Percentiles rank a stretch among this genome's conserved stretches.
Evolutionary conservation across 257 asterid species (phyloP).

Genomic region (Coffea eugenioides): DNA sequence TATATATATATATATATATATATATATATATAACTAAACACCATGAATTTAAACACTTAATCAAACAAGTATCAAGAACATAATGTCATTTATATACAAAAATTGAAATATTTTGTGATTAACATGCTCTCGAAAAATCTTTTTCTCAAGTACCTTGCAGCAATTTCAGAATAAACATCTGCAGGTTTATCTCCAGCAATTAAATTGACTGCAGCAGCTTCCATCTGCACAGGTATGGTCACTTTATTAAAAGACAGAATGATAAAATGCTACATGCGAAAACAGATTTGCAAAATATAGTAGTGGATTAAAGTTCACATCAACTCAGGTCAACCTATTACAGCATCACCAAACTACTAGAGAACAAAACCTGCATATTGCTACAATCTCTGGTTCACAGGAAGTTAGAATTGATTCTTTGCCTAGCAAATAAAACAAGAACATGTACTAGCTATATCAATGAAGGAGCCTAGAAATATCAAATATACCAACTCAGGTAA

Average conservation of each 20-base stretch:
- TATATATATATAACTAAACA: no score
- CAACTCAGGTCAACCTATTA: neutral
- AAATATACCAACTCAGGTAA: neutral
- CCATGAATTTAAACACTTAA: conserved; percentile 5
- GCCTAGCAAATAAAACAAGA: neutral
- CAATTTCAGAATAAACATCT: conserved; percentile 96
- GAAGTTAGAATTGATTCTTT: neutral
- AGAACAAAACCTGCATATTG: neutral
- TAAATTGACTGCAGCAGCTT: conserved; percentile 94
- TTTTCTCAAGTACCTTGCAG: conserved; percentile 58
- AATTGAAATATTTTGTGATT: neutral
- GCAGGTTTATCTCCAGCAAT: conserved; percentile 88
- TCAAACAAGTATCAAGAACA: neutral
- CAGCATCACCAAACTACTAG: neutral
- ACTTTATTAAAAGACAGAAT: conserved; percentile 18
- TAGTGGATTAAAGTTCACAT: neutral
- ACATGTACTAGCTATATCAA: neutral
- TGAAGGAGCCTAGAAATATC: neutral
- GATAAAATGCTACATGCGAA: neutral
- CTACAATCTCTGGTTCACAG: neutral
- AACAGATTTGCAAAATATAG: neutral
- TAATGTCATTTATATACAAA: neutral
- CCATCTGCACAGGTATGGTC: conserved; percentile 56
- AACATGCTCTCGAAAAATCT: neutral
- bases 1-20: no score